Percentiles rank a stretch among this genome's conserved stretches.
Conservation (phyloP, 2,329 filamentous ascomycete genomes). For the Aureobasidium sp. region DNA sequence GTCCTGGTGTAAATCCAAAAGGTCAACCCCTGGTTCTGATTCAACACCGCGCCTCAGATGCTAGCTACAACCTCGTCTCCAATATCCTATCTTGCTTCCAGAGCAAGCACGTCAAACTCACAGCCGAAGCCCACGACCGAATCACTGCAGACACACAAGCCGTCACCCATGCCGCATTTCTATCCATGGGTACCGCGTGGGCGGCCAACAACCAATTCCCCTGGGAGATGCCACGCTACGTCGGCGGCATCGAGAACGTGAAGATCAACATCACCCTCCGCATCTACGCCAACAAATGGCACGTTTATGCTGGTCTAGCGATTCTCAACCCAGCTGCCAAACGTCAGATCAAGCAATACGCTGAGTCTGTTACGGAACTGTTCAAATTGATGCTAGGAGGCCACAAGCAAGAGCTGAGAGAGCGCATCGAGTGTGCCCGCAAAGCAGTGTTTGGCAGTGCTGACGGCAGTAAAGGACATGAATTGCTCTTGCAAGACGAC, state of each 20-base stretch:
- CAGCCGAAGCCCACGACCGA: slow-evolving; percentile 81
- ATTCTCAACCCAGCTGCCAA: slow-evolving; percentile 93
- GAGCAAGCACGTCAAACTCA: slow-evolving; percentile 81
- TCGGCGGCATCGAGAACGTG: slow-evolving; percentile 96
- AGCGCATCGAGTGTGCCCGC: slow-evolving; percentile 72
- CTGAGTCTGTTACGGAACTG: slow-evolving; percentile 81
- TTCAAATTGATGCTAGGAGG: slow-evolving; percentile 97
- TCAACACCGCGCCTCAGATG: slow-evolving; percentile 77
- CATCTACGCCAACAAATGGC: slow-evolving; percentile 99
- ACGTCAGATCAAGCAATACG: slow-evolving; percentile 90
- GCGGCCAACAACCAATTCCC: slow-evolving; percentile 91
- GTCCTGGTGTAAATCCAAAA: slow-evolving; percentile 78
- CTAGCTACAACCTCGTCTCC: slow-evolving; percentile 71
- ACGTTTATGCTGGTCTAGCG: slow-evolving; percentile 94
- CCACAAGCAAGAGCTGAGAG: slow-evolving; percentile 64
- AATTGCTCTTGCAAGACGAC: slow-evolving; percentile 68
- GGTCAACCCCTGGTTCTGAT: slow-evolving; percentile 92
- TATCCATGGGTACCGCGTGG: slow-evolving; percentile 97
- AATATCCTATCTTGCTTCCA: slow-evolving; percentile 72
- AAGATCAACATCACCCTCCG: slow-evolving; percentile 98
- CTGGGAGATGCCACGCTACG: slow-evolving; percentile 92
- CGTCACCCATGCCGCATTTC: slow-evolving; percentile 92
- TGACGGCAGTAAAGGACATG: slow-evolving; percentile 47
- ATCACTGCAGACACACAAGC: slow-evolving; percentile 98
- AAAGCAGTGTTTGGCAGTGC: slow-evolving; percentile 54